These are phyloP conservation scores for Stemphylium beticola DNA, from an alignment of 2,329 filamentous ascomycete genomes.

Conservation along the genomic window DNA sequence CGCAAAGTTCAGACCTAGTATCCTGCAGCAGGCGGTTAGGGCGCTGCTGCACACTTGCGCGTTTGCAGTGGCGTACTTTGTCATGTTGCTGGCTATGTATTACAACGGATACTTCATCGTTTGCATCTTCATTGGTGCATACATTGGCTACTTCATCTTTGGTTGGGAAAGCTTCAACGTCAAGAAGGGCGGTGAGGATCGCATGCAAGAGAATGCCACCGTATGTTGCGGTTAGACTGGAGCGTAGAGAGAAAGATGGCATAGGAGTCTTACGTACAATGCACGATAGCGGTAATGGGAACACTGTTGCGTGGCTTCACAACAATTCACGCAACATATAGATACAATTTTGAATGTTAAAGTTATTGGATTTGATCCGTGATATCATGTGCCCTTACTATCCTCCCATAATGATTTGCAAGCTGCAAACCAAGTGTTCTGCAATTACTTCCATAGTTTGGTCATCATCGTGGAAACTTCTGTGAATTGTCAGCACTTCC, in stretches of 20 bases:
- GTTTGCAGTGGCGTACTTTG: constrained; percentile 78
- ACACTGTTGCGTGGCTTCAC: background rate
- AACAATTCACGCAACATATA: background rate
- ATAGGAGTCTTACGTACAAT: background rate
- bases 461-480: background rate
- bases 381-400: background rate
- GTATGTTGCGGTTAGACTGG: constrained; percentile 46
- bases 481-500: background rate
- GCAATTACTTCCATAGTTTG: background rate
- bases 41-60: constrained; percentile 75
- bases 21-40: constrained; percentile 72
- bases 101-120: constrained; percentile 74
- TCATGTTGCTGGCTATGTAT: constrained; percentile 76
- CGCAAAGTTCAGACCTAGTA: constrained; percentile 58
- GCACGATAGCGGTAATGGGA: background rate
- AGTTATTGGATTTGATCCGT: background rate
- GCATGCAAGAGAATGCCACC: constrained; percentile 45
- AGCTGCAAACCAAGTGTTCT: background rate
- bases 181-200: constrained; percentile 29
- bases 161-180: constrained; percentile 45
- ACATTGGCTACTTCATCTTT: constrained; percentile 45
- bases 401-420: background rate
- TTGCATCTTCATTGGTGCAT: constrained; percentile 48
- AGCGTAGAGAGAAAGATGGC: background rate
- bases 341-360: background rate